A percentile compares a stretch with the other conserved stretches of the same genome.
Conservation (phyloP, 805 yeast species). For the Helenozyma baotianmanensis region DNA sequence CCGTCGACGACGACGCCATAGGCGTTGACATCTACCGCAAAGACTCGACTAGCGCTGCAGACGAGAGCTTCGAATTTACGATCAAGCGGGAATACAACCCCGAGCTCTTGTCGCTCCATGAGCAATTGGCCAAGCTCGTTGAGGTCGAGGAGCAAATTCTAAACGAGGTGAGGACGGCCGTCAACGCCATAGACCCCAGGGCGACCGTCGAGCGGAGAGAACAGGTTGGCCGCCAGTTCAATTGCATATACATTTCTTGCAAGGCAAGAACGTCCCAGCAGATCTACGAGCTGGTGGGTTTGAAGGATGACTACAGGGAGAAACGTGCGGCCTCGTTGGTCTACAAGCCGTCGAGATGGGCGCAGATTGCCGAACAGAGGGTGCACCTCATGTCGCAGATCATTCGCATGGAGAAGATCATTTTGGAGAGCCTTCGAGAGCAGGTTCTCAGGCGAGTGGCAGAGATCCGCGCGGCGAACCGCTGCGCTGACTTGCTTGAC, state of each 20-base stretch:
- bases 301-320: slow-evolving; percentile 21
- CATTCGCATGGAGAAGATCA: slow-evolving; percentile 47
- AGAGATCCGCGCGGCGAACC: slow-evolving; percentile 47
- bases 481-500: slow-evolving; percentile 63
- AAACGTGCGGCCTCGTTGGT: slow-evolving; percentile 41
- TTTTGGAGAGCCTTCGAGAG: slow-evolving; percentile 46
- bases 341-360: slow-evolving; percentile 43
- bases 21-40: slow-evolving; percentile 1
- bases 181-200: slow-evolving; percentile 25
- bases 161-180: slow-evolving; percentile 14
- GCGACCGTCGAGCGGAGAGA: slow-evolving; percentile 24
- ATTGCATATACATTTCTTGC: slow-evolving; percentile 48
- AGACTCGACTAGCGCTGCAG: neutral
- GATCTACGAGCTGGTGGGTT: slow-evolving; percentile 13
- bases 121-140: slow-evolving; percentile 21
- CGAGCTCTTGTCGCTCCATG: slow-evolving; percentile 31
- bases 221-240: slow-evolving; percentile 26
- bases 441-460: slow-evolving; percentile 42
- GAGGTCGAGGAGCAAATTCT: slow-evolving; percentile 19
- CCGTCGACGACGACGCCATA: neutral
- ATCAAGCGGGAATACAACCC: slow-evolving; percentile 32
- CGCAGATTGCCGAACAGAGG: slow-evolving; percentile 52
- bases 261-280: slow-evolving; percentile 25
- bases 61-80: slow-evolving; percentile 16
- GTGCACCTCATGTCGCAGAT: slow-evolving; percentile 46